Percentiles rank a stretch among this genome's conserved stretches.
Evolutionary conservation across 345 rosid genomes (phyloP).

Genomic region (Barbarea vulgaris): DNA sequence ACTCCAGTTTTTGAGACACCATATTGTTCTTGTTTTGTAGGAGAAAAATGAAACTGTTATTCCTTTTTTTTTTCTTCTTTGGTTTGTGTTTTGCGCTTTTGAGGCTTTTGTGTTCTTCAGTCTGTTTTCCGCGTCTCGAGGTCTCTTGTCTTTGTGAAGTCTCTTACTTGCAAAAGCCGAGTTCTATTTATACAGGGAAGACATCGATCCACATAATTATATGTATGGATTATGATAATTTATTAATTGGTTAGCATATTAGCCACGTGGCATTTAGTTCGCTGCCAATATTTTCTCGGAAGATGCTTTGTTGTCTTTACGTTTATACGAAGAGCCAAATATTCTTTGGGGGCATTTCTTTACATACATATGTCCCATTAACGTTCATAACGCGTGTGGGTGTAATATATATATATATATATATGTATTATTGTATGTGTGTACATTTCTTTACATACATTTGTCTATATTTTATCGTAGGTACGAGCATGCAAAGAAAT

Average conservation of each 20-base stretch:
- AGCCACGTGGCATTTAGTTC: slow-evolving; percentile 26
- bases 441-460: too few species aligned
- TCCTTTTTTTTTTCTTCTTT: not conserved
- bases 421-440: not conserved
- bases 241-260: slow-evolving; percentile 20
- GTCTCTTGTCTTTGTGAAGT: slow-evolving; percentile 33
- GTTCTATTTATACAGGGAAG: slow-evolving; percentile 27
- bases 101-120: slow-evolving; percentile 8
- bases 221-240: slow-evolving; percentile 28
- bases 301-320: slow-evolving; percentile 32
- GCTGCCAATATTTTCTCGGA: slow-evolving; percentile 19
- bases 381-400: not conserved
- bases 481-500: slow-evolving; percentile 27
- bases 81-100: slow-evolving; percentile 32
- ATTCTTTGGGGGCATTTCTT: slow-evolving; percentile 22
- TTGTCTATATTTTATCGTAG: not conserved
- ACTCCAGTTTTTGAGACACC: slow-evolving; percentile 55
- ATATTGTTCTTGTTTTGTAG: slow-evolving; percentile 30
- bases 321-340: slow-evolving; percentile 31
- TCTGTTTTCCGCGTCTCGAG: slow-evolving; percentile 31
- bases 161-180: slow-evolving; percentile 25
- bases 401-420: not conserved
- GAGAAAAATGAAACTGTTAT: not conserved
- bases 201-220: slow-evolving; percentile 4
- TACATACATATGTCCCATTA: slow-evolving; percentile 2